Percentiles rank a stretch among this genome's conserved stretches.
These are phyloP conservation scores for Colletotrichum sp. DNA, from an alignment of 2,329 filamentous ascomycete genomes.

Conservation along the genomic window DNA sequence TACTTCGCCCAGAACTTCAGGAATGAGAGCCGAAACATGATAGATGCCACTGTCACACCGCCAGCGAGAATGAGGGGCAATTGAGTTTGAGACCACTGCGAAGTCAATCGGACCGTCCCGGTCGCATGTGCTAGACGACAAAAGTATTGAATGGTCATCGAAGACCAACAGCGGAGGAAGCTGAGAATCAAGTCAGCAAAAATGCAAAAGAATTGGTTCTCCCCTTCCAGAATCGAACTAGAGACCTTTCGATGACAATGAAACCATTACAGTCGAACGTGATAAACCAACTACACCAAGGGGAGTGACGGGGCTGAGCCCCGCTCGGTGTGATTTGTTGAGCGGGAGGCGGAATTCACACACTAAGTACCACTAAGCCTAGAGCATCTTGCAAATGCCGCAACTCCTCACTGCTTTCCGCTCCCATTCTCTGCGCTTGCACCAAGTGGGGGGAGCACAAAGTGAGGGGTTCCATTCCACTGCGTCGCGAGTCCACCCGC, in stretches of 20 bases:
- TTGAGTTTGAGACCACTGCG: background rate
- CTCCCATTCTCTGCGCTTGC: background rate
- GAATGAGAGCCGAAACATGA: background rate
- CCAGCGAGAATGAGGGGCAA: background rate
- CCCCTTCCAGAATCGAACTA: slow-evolving; percentile 21
- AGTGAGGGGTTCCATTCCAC: background rate
- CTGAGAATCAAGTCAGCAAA: background rate
- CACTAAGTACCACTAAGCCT: rapidly evolving
- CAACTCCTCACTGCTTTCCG: background rate
- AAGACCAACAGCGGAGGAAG: rapidly evolving
- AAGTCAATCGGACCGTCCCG: background rate
- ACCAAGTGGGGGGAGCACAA: background rate
- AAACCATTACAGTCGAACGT: slow-evolving; percentile 6
- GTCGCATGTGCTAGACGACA: background rate
- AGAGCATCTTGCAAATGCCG: background rate
- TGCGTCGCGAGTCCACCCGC: background rate
- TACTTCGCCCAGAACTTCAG: background rate
- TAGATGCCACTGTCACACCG: background rate
- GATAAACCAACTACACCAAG: slow-evolving; percentile 16
- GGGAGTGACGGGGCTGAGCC: slow-evolving; percentile 1
- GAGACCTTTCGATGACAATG: slow-evolving; percentile 14
- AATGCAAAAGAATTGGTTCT: background rate
- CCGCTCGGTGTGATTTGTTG: background rate
- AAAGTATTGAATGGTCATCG: background rate
- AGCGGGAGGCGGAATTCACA: rapidly evolving